A percentile compares a stretch with the other conserved stretches of the same genome.
These are phyloP conservation scores for Talaromyces sp. DNA, from an alignment of 2,329 filamentous ascomycete genomes.

Conservation along the genomic window DNA sequence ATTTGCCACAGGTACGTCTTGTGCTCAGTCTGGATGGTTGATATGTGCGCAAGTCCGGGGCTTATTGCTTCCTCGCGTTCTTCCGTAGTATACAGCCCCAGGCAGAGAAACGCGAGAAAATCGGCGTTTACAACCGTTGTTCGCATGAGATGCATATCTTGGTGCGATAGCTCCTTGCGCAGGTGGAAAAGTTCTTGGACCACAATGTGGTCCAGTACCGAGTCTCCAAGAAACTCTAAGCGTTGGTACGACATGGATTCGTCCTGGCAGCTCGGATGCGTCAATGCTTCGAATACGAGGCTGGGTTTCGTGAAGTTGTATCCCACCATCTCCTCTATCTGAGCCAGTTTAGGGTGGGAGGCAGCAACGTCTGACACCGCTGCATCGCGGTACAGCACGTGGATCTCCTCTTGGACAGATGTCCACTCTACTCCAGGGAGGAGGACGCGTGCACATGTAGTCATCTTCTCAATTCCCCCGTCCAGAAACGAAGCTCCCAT, in stretches of 20 bases:
- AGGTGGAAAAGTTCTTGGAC: constrained; percentile 55
- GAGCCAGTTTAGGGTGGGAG: constrained; percentile 33
- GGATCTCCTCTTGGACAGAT: constrained; percentile 38
- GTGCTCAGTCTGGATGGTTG: constrained; percentile 16
- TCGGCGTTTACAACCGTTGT: constrained; percentile 74
- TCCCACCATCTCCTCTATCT: constrained; percentile 63
- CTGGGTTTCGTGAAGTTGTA: constrained; percentile 66
- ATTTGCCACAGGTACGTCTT: constrained; percentile 61
- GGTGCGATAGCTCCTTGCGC: constrained; percentile 43
- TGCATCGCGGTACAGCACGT: constrained; percentile 43
- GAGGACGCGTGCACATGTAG: constrained; percentile 62
- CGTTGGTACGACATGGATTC: constrained; percentile 62
- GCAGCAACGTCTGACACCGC: constrained; percentile 34
- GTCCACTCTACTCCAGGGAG: constrained; percentile 57
- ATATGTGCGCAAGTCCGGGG: constrained; percentile 21
- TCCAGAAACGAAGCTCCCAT: constrained; percentile 71
- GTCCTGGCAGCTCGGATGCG: constrained; percentile 62
- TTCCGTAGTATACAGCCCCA: constrained; percentile 45
- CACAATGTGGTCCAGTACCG: constrained; percentile 75
- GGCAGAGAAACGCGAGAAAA: constrained; percentile 71
- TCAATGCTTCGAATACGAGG: constrained; percentile 73
- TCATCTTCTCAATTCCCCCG: constrained; percentile 61
- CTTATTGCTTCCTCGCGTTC: constrained; percentile 14
- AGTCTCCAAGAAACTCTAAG: constrained; percentile 83
- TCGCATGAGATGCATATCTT: constrained; percentile 70